These are phyloP conservation scores for Tremella mesenterica DNA, from an alignment of 768 basidiomycete species.

Conservation along the genomic window DNA sequence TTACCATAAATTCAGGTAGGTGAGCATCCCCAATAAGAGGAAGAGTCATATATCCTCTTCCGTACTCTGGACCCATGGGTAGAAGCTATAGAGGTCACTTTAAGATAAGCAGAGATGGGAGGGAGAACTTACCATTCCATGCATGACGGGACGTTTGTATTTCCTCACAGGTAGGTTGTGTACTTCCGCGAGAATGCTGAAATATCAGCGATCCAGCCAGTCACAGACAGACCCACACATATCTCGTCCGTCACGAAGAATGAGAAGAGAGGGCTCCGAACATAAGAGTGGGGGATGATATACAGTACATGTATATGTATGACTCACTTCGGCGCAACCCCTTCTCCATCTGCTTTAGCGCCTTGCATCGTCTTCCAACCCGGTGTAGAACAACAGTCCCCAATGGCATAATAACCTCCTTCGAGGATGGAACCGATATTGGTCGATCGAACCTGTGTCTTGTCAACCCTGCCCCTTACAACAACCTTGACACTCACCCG, in stretches of 20 bases:
- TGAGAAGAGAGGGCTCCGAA: no score
- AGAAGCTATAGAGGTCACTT: slow-evolving; percentile 8
- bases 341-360: slow-evolving; percentile 12
- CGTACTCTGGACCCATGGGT: slow-evolving; percentile 19
- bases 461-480: background rate
- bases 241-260: no score
- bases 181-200: slow-evolving; percentile 27
- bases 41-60: slow-evolving; percentile 17
- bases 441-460: slow-evolving; percentile 4
- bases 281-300: no score
- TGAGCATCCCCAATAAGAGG: slow-evolving; percentile 78
- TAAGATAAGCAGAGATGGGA: background rate
- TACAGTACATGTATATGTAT: background rate
- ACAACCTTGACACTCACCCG: slow-evolving; percentile 12
- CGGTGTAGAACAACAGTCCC: slow-evolving; percentile 31
- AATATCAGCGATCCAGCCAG: no score
- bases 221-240: no score
- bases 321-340: slow-evolving; percentile 24
- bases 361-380: slow-evolving; percentile 30
- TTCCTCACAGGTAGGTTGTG: slow-evolving; percentile 14
- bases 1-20: slow-evolving; percentile 88
- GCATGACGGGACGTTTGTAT: slow-evolving; percentile 57
- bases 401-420: slow-evolving; percentile 34
- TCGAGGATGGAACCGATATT: slow-evolving; percentile 14
- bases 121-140: slow-evolving; percentile 59